These are phyloP conservation scores for Colletotrichum incanum DNA, from an alignment of 2,329 filamentous ascomycete genomes.

Conservation along the genomic window DNA sequence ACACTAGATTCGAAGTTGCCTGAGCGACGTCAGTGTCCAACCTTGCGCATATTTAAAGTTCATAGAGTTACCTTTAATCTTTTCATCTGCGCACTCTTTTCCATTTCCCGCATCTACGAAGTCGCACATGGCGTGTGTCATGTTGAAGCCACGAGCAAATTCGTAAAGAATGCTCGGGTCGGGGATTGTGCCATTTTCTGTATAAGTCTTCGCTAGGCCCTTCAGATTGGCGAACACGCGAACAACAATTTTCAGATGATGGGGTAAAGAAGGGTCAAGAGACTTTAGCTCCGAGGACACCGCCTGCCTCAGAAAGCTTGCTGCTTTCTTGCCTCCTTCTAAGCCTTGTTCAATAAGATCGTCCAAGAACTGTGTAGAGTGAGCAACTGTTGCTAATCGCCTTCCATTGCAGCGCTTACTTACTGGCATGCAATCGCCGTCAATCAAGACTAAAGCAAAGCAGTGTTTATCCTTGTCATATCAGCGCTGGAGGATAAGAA, in stretches of 20 bases:
- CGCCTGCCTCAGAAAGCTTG: conserved; percentile 47
- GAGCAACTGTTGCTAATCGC: not conserved
- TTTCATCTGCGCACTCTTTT: conserved; percentile 60
- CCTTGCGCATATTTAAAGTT: not conserved
- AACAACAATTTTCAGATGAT: conserved; percentile 50
- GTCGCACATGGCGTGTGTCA: conserved; percentile 54
- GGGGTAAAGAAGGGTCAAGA: conserved; percentile 37
- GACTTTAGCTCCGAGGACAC: conserved; percentile 48
- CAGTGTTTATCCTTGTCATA: conserved; percentile 43
- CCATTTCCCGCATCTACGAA: conserved; percentile 59
- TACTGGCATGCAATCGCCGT: conserved; percentile 58
- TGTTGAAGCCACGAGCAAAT: conserved; percentile 61
- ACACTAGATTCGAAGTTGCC: conserved; percentile 53
- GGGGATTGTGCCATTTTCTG: conserved; percentile 48
- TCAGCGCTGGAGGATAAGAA: not conserved
- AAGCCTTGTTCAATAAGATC: conserved; percentile 50
- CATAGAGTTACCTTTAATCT: conserved; percentile 54
- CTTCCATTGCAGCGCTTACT: not conserved
- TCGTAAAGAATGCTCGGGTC: conserved; percentile 47
- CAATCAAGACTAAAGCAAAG: conserved; percentile 55
- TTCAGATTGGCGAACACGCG: conserved; percentile 57
- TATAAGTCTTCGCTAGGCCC: conserved; percentile 55
- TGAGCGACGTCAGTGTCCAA: conserved; percentile 31
- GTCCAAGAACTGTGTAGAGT: conserved; percentile 51
- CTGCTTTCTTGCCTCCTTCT: conserved; percentile 51